phyloP scores from a whole-genome alignment of 164 flowering plant species.

The Malania oleifera region DNA sequence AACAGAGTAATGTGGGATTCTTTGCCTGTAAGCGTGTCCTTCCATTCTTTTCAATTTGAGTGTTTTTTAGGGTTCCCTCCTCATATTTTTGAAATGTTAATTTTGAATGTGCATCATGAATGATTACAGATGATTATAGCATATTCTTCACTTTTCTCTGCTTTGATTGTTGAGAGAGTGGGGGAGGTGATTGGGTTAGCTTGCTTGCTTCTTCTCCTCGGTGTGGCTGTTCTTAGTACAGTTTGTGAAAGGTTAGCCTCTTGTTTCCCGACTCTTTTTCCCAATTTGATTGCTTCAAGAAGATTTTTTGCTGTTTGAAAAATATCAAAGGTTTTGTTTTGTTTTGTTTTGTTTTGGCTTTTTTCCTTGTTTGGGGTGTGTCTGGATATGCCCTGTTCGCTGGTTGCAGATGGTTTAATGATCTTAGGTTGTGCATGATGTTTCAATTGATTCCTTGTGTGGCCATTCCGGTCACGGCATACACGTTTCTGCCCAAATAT shows the following conservation, averaged over 20 bases:
- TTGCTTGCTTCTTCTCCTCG: slow-evolving; percentile 33
- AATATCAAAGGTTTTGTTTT: neutral
- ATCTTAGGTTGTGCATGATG: slow-evolving; percentile 47
- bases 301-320: neutral
- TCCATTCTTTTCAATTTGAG: neutral
- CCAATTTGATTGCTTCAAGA: neutral
- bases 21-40: slow-evolving; percentile 37
- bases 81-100: neutral
- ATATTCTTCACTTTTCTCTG: slow-evolving; percentile 34
- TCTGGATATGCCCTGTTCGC: slow-evolving; percentile 27
- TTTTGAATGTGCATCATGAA: neutral
- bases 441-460: slow-evolving; percentile 40
- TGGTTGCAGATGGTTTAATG: slow-evolving; percentile 54
- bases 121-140: slow-evolving; percentile 58
- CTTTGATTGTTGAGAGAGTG: slow-evolving; percentile 40
- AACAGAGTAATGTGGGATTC: slow-evolving; percentile 43
- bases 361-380: too few species aligned
- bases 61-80: neutral
- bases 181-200: slow-evolving; percentile 35
- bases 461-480: slow-evolving; percentile 33
- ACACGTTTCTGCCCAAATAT: slow-evolving; percentile 38
- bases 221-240: slow-evolving; percentile 26
- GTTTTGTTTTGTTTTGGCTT: neutral
- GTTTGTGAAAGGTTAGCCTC: slow-evolving; percentile 37
- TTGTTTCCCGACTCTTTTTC: neutral